Evolutionary conservation across 768 basidiomycete genomes (phyloP).

Genomic region (Panaeolus papilionaceus): DNA sequence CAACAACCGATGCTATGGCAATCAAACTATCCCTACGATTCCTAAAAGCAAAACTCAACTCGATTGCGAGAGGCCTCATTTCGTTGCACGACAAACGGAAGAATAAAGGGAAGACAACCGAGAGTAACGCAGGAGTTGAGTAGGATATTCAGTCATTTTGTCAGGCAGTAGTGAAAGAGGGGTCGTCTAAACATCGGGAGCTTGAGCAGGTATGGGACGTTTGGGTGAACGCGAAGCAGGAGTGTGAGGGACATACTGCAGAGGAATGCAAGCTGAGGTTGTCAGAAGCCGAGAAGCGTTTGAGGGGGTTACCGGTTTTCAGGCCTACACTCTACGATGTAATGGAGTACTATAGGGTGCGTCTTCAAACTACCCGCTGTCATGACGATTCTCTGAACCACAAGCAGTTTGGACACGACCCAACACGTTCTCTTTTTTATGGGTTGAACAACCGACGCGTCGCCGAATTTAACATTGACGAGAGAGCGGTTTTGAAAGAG

Average conservation of each 20-base stretch:
- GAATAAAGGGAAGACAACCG: background rate
- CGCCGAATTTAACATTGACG: slow-evolving; percentile 12
- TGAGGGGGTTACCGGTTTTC: slow-evolving; percentile 25
- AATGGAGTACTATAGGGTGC: no score
- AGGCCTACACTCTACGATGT: slow-evolving; percentile 16
- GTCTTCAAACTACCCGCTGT: no score
- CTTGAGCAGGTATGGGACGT: background rate
- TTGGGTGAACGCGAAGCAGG: background rate
- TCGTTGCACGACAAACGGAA: background rate
- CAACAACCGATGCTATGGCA: slow-evolving; percentile 16
- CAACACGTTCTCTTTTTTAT: slow-evolving; percentile 25
- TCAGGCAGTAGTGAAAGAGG: background rate
- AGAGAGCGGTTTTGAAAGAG: background rate
- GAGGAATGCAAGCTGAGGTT: slow-evolving; percentile 20
- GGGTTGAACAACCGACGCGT: slow-evolving; percentile 20
- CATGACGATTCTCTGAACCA: no score
- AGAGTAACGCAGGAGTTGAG: background rate
- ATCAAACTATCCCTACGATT: slow-evolving; percentile 19
- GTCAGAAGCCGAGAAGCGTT: slow-evolving; percentile 21
- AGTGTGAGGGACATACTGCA: slow-evolving; percentile 20
- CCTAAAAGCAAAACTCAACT: slow-evolving; percentile 16
- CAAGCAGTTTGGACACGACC: slow-evolving; percentile 30
- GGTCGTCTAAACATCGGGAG: background rate
- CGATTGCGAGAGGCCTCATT: background rate
- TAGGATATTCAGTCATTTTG: background rate